Evolutionary conservation across 139 green algal species (phyloP).

Genomic region (Coelastrella sp.): DNA sequence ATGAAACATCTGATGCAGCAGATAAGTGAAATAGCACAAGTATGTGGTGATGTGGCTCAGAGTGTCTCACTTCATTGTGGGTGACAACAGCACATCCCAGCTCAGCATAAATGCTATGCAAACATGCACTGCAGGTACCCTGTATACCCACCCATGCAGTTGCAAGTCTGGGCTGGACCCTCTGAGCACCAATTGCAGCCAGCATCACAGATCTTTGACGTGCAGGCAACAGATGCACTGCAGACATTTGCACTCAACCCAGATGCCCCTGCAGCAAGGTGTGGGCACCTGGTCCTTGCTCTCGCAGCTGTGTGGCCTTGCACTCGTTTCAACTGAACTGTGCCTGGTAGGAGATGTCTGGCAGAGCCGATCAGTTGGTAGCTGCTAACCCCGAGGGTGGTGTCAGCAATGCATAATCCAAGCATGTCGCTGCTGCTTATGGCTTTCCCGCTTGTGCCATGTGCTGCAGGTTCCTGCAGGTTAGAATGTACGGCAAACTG

Average conservation of each 20-base stretch:
- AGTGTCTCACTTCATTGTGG: background rate
- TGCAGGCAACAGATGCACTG: slow-evolving; percentile 34
- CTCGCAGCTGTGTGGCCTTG: no score
- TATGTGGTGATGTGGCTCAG: no score
- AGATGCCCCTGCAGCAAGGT: slow-evolving; percentile 23
- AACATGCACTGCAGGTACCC: slow-evolving; percentile 14
- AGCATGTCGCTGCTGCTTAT: background rate
- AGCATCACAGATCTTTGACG: background rate
- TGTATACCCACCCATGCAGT: slow-evolving; percentile 43
- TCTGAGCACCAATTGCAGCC: background rate
- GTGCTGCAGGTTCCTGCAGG: slow-evolving; percentile 22
- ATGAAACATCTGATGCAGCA: no score
- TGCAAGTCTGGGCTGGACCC: slow-evolving; percentile 30
- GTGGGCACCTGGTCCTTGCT: background rate
- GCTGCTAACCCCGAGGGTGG: background rate
- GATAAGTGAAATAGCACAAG: no score
- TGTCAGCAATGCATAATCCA: background rate
- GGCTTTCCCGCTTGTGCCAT: background rate
- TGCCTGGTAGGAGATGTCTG: no score
- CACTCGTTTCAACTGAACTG: no score
- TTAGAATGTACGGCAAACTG: slow-evolving; percentile 29
- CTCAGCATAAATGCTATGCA: background rate
- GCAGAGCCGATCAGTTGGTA: background rate
- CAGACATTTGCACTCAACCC: slow-evolving; percentile 39
- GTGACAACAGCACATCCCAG: background rate